Percentiles rank a stretch among this genome's conserved stretches.
These are phyloP conservation scores for Epichloe typhina DNA, from an alignment of 2,329 filamentous ascomycete species.

Conservation along the genomic window DNA sequence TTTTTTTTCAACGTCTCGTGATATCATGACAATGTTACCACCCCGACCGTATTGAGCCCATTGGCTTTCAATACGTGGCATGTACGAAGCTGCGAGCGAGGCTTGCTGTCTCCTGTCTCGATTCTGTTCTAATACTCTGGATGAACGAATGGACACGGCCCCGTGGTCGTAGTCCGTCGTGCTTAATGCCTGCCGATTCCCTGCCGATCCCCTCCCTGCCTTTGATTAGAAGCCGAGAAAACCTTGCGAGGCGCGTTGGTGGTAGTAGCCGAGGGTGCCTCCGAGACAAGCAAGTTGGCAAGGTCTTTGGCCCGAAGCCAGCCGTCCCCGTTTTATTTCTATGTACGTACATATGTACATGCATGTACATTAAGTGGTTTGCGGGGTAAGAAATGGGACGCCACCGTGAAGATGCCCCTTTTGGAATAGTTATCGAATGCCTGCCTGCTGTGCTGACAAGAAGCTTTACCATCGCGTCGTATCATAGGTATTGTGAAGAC, in stretches of 20 bases:
- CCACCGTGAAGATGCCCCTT: background rate
- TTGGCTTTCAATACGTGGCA: no score
- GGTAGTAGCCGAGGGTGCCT: background rate
- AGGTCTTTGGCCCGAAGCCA: background rate
- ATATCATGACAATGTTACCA: no score
- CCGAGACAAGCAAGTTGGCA: background rate
- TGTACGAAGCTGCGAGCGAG: no score
- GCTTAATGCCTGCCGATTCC: background rate
- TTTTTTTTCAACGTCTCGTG: no score
- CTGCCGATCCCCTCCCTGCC: background rate
- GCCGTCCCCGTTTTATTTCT: background rate
- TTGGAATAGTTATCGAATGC: no score
- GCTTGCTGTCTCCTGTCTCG: no score
- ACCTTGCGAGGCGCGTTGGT: background rate
- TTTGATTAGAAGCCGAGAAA: background rate
- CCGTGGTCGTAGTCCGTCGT: background rate
- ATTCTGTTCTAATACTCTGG: no score
- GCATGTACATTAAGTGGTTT: background rate
- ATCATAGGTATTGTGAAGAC: no score
- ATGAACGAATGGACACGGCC: background rate
- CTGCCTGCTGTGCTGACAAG: no score
- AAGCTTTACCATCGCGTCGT: no score
- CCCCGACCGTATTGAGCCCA: no score
- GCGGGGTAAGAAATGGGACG: conserved; percentile 1
- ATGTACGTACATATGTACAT: no score